Base-by-base conservation (phyloP, 805 yeast species). In the Wickerhamiella alocasiicola region DNA sequence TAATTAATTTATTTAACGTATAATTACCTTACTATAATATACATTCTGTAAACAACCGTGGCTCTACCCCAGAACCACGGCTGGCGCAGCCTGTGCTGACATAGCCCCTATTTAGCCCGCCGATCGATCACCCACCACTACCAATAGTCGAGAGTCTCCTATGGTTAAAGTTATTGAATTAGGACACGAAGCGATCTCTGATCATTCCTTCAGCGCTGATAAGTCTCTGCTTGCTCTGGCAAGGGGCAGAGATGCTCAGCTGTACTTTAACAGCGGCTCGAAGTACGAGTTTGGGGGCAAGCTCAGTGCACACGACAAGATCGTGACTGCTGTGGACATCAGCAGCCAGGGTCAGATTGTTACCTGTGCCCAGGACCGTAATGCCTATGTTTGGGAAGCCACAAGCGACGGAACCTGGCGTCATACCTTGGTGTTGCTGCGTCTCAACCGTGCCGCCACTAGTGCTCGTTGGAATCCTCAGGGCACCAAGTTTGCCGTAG, bases 341-440 rank as follows among this genome's bases (percentile, higher is more conserved):
- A 80, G 95, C 28, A 51, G 52, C 15, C 62, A 70, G 26, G 95
- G 95, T 36, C 77, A 80, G 58, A 84, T 91, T 51, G 91, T 91
- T 54, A 91, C 97, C 24, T 85, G 96, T 58, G 85, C 97, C 7
- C 97, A 91, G 64, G 99, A 91, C 62, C 73, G 99, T 62, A 91
- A 91, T 53, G 97, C 97, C 11, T 72, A 87, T 50, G 99, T 91
- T 13, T 91, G 97, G 96, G 87, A 82, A 49, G 81, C 81, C 26
- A 64, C 68, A 46, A 60, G 72, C 25, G 74, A 74, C 54, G 72
- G 74, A 20, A 44, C 70, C 12, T 76, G 76, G 64, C 84, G 80
- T 65, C 95, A 95, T 39, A 85, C 96, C 4, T 68, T 91, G 55
- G 99, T 91, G 20, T 69, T 93, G 43, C 70, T 93, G 57, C 75